Conservation (phyloP, 495 filamentous ascomycete species). For the Rhypophila decipiens region DNA sequence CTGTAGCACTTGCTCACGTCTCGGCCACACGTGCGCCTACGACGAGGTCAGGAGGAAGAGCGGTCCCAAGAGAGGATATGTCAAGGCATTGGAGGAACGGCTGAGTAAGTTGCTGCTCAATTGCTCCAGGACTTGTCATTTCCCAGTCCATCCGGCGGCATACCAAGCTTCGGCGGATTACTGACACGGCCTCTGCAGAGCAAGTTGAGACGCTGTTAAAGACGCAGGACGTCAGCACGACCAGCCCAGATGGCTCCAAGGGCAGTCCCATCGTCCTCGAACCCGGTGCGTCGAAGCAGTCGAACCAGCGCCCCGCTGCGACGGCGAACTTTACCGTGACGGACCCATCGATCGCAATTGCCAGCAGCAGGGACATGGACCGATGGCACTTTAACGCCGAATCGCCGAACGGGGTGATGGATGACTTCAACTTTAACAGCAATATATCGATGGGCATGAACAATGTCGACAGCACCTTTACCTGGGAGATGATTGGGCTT, state of each 20-base stretch:
- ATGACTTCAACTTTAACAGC: conserved; percentile 45
- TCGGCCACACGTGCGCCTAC: conserved; percentile 89
- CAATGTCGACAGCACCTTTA: conserved; percentile 45
- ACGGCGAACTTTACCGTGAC: conserved; percentile 39
- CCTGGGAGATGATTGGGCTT: conserved; percentile 91
- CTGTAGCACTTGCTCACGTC: conserved; percentile 84
- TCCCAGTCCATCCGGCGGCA: no score
- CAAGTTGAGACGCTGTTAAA: conserved; percentile 93
- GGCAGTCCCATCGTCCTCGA: conserved; percentile 26
- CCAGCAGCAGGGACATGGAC: conserved; percentile 40
- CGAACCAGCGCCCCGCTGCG: conserved; percentile 26
- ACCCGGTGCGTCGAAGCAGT: conserved; percentile 16
- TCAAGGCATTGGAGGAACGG: conserved; percentile 92
- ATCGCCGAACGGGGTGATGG: conserved; percentile 41
- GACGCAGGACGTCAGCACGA: conserved; percentile 50
- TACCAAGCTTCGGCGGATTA: no score
- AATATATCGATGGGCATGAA: conserved; percentile 40
- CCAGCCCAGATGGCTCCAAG: conserved; percentile 26
- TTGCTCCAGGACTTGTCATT: no score
- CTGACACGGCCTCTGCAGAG: conserved; percentile 45
- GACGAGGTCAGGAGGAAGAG: conserved; percentile 97
- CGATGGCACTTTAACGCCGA: conserved; percentile 47
- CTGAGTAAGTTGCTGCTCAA: conserved; percentile 65
- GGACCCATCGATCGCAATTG: conserved; percentile 38
- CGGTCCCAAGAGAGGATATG: conserved; percentile 95